phyloP scores from a whole-genome alignment of 768 basidiomycete species.

The Hericium erinaceus region DNA sequence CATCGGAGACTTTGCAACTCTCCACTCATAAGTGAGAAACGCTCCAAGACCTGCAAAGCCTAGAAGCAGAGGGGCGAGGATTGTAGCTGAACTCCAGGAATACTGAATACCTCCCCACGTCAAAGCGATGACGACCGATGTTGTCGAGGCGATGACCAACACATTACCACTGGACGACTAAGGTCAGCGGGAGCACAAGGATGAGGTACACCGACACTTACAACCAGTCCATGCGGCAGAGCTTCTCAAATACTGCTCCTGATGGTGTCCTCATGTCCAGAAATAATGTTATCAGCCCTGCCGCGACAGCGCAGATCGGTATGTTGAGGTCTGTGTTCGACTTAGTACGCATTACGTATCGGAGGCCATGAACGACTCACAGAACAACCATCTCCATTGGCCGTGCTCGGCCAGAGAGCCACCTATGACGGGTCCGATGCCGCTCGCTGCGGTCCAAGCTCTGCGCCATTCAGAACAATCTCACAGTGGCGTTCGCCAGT shows the following conservation, averaged over 20 bases:
- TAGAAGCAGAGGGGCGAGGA: slow-evolving; percentile 33
- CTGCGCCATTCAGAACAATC: background rate
- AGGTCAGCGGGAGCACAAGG: background rate
- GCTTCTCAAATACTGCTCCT: slow-evolving; percentile 22
- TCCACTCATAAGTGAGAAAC: slow-evolving; percentile 31
- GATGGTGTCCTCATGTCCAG: slow-evolving; percentile 26
- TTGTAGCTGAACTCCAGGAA: slow-evolving; percentile 29
- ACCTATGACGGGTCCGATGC: slow-evolving; percentile 21
- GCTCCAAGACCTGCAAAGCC: slow-evolving; percentile 28
- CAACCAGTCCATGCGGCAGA: slow-evolving; percentile 31
- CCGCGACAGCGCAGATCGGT: slow-evolving; percentile 24
- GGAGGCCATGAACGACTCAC: slow-evolving; percentile 1
- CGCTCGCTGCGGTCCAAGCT: slow-evolving; percentile 20
- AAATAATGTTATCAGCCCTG: slow-evolving; percentile 20
- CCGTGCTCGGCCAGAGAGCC: slow-evolving; percentile 17
- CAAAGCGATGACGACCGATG: slow-evolving; percentile 22
- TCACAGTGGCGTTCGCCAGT: too few species aligned
- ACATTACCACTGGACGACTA: slow-evolving; percentile 25
- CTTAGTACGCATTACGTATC: background rate
- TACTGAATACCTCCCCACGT: slow-evolving; percentile 35
- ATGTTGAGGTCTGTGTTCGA: slow-evolving; percentile 27
- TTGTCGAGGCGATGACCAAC: slow-evolving; percentile 23
- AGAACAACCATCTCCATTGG: slow-evolving; percentile 15
- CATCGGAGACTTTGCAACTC: slow-evolving; percentile 23
- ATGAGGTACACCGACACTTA: slow-evolving; percentile 10